A percentile compares a stretch with the other conserved stretches of the same genome.
Conservation (phyloP, 371 early-diverging fungal species). For the Mortierella sp. region DNA sequence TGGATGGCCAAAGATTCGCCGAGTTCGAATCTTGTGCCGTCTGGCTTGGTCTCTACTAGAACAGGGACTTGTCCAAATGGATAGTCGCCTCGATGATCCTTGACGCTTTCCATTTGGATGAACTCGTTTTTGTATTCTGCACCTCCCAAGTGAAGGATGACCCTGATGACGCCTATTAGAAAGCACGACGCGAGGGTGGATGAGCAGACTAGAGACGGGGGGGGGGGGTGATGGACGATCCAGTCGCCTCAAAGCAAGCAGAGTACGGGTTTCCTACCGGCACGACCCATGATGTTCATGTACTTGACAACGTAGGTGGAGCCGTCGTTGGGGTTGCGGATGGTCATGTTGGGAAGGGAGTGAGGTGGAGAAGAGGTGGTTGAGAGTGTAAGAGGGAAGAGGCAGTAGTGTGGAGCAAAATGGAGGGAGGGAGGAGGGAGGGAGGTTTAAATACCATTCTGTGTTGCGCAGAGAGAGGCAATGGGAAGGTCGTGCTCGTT, state of each 20-base stretch:
- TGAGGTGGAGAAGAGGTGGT: too few relatives aligned
- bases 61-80: constrained; percentile 49
- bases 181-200: not conserved
- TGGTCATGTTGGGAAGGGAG: constrained; percentile 4
- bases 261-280: constrained; percentile 8
- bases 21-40: constrained; percentile 40
- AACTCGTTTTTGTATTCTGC: constrained; percentile 34
- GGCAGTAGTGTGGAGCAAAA: too few relatives aligned
- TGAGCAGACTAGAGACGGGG: too few relatives aligned
- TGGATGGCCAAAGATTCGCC: constrained; percentile 41
- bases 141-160: constrained; percentile 30
- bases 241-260: too few relatives aligned
- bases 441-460: too few relatives aligned
- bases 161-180: constrained; percentile 18
- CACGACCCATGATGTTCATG: constrained; percentile 33
- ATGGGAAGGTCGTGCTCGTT: too few relatives aligned
- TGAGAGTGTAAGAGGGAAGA: too few relatives aligned
- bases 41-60: constrained; percentile 23
- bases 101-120: constrained; percentile 19
- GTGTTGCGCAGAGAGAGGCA: too few relatives aligned
- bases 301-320: constrained; percentile 43
- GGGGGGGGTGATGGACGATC: too few relatives aligned
- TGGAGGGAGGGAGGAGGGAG: too few relatives aligned
- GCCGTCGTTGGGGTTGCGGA: not conserved
- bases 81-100: constrained; percentile 6